A percentile compares a stretch with the other conserved stretches of the same genome.
Evolutionary conservation across 306 rosid species (phyloP).

Genomic region (Cyamopsis tetragonoloba): DNA sequence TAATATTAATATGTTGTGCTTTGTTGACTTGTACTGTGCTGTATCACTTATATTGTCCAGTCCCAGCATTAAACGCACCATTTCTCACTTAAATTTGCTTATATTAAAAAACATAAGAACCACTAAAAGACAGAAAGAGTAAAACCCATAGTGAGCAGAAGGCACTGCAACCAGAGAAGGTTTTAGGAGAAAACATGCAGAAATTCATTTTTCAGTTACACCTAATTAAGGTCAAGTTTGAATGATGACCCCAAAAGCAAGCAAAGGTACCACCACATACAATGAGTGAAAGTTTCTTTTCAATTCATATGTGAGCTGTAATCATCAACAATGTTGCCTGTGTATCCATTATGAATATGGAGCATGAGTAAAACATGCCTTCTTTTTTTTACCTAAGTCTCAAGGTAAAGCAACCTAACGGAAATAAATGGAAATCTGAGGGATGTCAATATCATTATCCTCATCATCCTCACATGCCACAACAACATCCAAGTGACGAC

Average conservation of each 20-base stretch:
- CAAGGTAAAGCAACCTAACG: constrained; percentile 42
- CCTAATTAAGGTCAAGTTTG: no score
- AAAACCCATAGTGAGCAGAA: no score
- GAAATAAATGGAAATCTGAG: constrained; percentile 70
- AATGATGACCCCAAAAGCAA: background rate
- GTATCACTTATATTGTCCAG: no score
- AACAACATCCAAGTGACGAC: constrained; percentile 74
- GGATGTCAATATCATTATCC: constrained; percentile 76
- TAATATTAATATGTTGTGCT: no score
- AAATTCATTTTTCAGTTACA: no score
- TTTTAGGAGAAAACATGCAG: no score
- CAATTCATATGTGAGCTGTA: constrained; percentile 21
- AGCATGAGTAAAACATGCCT: constrained; percentile 5
- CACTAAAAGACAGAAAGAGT: no score
- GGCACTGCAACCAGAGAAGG: no score
- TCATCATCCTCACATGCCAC: constrained; percentile 90
- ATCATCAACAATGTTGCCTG: background rate
- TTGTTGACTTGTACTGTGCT: no score
- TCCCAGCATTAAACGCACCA: no score
- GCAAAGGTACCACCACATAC: background rate
- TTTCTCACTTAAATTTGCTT: no score
- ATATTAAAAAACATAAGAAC: no score
- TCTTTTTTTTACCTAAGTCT: constrained; percentile 22
- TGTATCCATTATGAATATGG: background rate
- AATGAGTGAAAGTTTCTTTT: background rate